phyloP scores from a whole-genome alignment of 768 basidiomycete species.

The Mycena pura region DNA sequence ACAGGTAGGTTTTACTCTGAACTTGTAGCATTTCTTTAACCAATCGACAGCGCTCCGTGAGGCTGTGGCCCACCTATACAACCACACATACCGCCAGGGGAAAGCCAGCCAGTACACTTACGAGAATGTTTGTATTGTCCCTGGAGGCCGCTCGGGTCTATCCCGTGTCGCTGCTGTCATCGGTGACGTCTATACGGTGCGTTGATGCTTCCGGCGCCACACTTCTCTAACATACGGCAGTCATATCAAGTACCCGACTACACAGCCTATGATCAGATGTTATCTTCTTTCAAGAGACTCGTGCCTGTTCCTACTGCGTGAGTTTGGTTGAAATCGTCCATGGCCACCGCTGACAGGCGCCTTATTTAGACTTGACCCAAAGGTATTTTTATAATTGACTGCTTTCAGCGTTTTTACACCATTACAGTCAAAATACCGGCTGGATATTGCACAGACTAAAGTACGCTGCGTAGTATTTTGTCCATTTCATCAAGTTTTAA shows the following conservation, averaged over 20 bases:
- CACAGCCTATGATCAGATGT: conserved; percentile 85
- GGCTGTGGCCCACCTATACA: conserved; percentile 91
- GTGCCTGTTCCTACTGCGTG: conserved; percentile 91
- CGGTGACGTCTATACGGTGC: conserved; percentile 84
- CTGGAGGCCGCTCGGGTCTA: conserved; percentile 90
- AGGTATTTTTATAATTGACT: conserved; percentile 29
- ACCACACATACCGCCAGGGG: conserved; percentile 82
- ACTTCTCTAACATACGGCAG: conserved; percentile 38
- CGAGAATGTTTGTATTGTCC: conserved; percentile 95
- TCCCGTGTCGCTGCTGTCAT: conserved; percentile 92
- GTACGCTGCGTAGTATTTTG: conserved; percentile 38
- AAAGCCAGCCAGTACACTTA: conserved; percentile 86
- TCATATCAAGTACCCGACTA: conserved; percentile 94
- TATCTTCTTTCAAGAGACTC: conserved; percentile 86
- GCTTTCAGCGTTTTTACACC: conserved; percentile 1
- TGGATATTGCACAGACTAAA: conserved; percentile 83
- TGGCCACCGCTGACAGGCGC: neutral
- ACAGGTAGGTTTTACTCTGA: conserved; percentile 55
- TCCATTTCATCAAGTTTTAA: neutral
- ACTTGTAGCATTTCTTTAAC: conserved; percentile 9
- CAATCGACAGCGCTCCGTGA: conserved; percentile 71
- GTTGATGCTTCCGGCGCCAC: conserved; percentile 24
- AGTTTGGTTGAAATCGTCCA: conserved; percentile 34
- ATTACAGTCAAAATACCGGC: conserved; percentile 66
- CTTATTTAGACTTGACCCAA: conserved; percentile 37